Evolutionary conservation across 495 filamentous ascomycete genomes (phyloP).

Genomic region (Hypoxylon intermedium): DNA sequence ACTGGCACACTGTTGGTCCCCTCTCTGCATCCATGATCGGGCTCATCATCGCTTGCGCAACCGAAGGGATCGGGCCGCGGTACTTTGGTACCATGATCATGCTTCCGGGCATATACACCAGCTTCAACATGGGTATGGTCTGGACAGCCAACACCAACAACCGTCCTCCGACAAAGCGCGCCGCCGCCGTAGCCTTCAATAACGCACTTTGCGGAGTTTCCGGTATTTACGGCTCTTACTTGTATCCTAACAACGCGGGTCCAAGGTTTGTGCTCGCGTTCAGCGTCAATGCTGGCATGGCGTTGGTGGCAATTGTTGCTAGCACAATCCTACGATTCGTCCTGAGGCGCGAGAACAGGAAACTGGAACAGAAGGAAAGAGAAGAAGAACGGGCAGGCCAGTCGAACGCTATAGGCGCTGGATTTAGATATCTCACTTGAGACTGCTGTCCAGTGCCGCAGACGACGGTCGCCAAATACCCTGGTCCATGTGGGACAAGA

Average conservation of each 20-base stretch:
- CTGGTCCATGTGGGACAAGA: too few species aligned
- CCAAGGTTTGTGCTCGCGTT: slow-evolving; percentile 62
- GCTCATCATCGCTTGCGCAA: slow-evolving; percentile 68
- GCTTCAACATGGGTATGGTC: slow-evolving; percentile 66
- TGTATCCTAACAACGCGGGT: slow-evolving; percentile 59
- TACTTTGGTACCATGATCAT: slow-evolving; percentile 70
- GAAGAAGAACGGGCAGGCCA: background rate
- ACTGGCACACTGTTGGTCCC: slow-evolving; percentile 68
- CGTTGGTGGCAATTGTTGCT: slow-evolving; percentile 63
- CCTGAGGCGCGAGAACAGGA: slow-evolving; percentile 65
- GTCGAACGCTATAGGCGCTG: background rate
- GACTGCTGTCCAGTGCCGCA: too few species aligned
- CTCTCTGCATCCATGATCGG: slow-evolving; percentile 66
- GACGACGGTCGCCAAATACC: too few species aligned
- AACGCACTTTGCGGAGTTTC: slow-evolving; percentile 70
- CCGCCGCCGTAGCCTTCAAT: slow-evolving; percentile 70
- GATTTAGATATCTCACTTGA: slow-evolving; percentile 7
- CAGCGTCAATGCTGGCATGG: slow-evolving; percentile 67
- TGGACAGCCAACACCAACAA: slow-evolving; percentile 73
- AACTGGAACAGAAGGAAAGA: slow-evolving; percentile 54
- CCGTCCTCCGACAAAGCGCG: slow-evolving; percentile 71
- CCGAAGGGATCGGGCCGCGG: slow-evolving; percentile 61
- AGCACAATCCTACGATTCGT: slow-evolving; percentile 64
- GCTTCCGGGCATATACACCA: slow-evolving; percentile 56
- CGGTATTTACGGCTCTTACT: slow-evolving; percentile 69